Percentiles rank a stretch among this genome's conserved stretches.
phyloP scores from a whole-genome alignment of 805 yeast species.

The Barnettozyma pratensis region DNA sequence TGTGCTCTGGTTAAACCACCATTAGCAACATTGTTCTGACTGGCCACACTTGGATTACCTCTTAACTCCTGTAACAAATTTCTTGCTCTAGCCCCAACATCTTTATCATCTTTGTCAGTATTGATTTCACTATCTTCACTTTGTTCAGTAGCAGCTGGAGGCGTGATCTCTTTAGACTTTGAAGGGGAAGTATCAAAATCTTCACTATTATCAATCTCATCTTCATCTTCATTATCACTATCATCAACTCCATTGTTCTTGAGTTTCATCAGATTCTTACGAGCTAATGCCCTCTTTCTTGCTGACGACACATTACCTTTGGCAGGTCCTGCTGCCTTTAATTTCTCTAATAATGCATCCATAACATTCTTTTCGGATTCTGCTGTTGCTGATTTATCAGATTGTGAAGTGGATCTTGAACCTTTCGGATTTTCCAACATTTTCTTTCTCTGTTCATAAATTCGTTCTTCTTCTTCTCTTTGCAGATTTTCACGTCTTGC shows the following conservation, averaged over 20 bases:
- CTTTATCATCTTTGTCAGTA: slow-evolving; percentile 27
- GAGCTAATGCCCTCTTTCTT: slow-evolving; percentile 70
- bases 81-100: slow-evolving; percentile 58
- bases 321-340: slow-evolving; percentile 71
- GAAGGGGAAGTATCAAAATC: slow-evolving; percentile 18
- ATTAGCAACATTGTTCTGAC: slow-evolving; percentile 23
- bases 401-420: slow-evolving; percentile 12
- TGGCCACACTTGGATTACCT: slow-evolving; percentile 9
- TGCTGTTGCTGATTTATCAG: background rate
- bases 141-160: background rate
- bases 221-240: slow-evolving; percentile 11
- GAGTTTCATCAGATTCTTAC: slow-evolving; percentile 50
- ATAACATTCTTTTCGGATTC: slow-evolving; percentile 41
- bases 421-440: slow-evolving; percentile 27
- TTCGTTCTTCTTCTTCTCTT: slow-evolving; percentile 74
- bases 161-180: slow-evolving; percentile 5
- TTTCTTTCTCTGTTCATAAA: slow-evolving; percentile 72
- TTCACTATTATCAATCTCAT: slow-evolving; percentile 5
- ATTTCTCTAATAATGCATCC: slow-evolving; percentile 79
- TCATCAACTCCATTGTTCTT: slow-evolving; percentile 22
- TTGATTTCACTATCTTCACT: background rate
- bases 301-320: slow-evolving; percentile 77
- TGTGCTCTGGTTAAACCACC: slow-evolving; percentile 36
- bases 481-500: slow-evolving; percentile 76
- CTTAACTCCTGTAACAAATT: slow-evolving; percentile 58